A percentile compares a stretch with the other conserved stretches of the same genome.
These are phyloP conservation scores for Debaryomycetaceae sp. DNA, from an alignment of 1,139 yeast genomes.

Conservation along the genomic window DNA sequence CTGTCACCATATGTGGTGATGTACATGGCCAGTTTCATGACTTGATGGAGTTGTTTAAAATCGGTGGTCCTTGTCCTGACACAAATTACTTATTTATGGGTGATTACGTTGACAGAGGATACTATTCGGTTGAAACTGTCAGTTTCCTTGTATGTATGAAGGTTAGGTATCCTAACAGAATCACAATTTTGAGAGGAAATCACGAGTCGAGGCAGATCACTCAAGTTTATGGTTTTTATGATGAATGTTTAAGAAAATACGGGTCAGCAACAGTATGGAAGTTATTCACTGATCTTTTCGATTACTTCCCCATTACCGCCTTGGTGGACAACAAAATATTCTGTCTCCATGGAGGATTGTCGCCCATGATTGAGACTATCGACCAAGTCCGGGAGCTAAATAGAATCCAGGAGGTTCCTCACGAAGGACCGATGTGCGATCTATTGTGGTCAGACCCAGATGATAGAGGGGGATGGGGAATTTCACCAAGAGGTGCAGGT, in stretches of 20 bases:
- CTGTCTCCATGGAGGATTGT: conserved; percentile 95
- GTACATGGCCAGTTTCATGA: conserved; percentile 99
- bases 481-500: conserved; percentile 98
- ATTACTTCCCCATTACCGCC: conserved; percentile 91
- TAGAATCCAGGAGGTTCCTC: conserved; percentile 94
- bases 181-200: conserved; percentile 91
- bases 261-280: conserved; percentile 96
- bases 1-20: conserved; percentile 96
- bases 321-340: conserved; percentile 85
- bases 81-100: conserved; percentile 82
- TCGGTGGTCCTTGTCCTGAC: conserved; percentile 89
- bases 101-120: conserved; percentile 96
- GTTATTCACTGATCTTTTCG: conserved; percentile 71
- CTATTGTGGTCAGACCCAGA: conserved; percentile 97
- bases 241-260: conserved; percentile 92
- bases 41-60: conserved; percentile 81
- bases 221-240: conserved; percentile 96
- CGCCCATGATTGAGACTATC: conserved; percentile 87
- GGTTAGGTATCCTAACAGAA: conserved; percentile 88
- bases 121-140: conserved; percentile 88
- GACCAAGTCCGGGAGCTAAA: conserved; percentile 87
- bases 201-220: conserved; percentile 98
- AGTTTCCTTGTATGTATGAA: conserved; percentile 89
- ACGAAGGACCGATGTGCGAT: conserved; percentile 99
- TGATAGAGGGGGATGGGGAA: conserved; percentile 94